Percentiles rank a stretch among this genome's conserved stretches.
Evolutionary conservation across 805 yeast genomes (phyloP).

Genomic region (Candida sonorensis): DNA sequence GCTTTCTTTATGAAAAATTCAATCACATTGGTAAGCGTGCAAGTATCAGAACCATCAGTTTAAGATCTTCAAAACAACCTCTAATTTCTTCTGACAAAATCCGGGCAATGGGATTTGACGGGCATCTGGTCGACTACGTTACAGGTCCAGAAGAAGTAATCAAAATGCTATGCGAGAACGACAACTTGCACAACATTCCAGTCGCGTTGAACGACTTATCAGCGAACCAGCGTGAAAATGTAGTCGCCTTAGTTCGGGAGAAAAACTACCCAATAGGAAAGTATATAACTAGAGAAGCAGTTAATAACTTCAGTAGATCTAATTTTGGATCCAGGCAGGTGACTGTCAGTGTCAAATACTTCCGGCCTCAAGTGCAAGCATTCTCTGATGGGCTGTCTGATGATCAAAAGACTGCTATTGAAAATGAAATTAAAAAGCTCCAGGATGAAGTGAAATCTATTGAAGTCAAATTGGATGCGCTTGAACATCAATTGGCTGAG

Average conservation of each 20-base stretch:
- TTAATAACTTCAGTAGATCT: conserved; percentile 49
- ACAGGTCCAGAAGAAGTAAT: conserved; percentile 69
- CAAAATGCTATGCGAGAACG: conserved; percentile 58
- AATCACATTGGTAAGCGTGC: conserved; percentile 31
- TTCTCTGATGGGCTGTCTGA: conserved; percentile 26
- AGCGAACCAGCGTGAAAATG: conserved; percentile 28
- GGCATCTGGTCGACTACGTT: conserved; percentile 64
- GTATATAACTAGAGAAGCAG: conserved; percentile 52
- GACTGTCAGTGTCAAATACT: conserved; percentile 34
- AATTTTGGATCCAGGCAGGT: conserved; percentile 56
- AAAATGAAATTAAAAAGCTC: conserved; percentile 12
- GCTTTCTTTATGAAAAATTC: conserved; percentile 32
- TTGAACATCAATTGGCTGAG: not conserved
- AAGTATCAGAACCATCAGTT: conserved; percentile 45
- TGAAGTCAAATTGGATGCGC: no score
- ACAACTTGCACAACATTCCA: conserved; percentile 52
- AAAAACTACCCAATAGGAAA: conserved; percentile 44
- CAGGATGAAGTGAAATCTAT: not conserved
- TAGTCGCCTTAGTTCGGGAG: conserved; percentile 28
- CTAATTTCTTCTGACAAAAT: conserved; percentile 22
- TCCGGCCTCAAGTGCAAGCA: conserved; percentile 22
- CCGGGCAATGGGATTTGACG: conserved; percentile 62
- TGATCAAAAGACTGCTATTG: conserved; percentile 17
- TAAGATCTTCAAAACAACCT: conserved; percentile 7
- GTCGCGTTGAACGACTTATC: conserved; percentile 44